Conservation (phyloP, 306 rosid species). For the Prunus kanzakura region DNA sequence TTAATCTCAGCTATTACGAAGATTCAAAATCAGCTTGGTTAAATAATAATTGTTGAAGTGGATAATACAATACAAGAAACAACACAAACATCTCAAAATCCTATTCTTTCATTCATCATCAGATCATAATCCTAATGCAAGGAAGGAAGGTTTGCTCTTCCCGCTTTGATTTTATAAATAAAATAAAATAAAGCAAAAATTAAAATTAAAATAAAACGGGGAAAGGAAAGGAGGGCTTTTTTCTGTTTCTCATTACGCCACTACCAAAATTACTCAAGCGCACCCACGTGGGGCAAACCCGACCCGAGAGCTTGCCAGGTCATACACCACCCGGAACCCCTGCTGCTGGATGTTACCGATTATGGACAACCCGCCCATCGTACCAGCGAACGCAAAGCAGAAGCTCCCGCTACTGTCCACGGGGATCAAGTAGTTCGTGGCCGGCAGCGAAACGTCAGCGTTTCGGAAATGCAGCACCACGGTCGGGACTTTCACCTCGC, state of each 20-base stretch:
- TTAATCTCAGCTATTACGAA: too few species aligned
- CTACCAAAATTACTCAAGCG: constrained; percentile 21
- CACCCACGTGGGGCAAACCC: constrained; percentile 90
- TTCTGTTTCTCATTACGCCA: not conserved
- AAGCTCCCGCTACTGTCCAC: constrained; percentile 77
- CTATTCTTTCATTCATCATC: not conserved
- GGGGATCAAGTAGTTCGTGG: constrained; percentile 77
- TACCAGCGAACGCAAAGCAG: constrained; percentile 95
- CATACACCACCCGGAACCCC: constrained; percentile 83
- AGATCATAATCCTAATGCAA: not conserved
- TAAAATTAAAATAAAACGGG: not conserved
- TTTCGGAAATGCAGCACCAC: constrained; percentile 80
- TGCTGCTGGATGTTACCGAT: constrained; percentile 96
- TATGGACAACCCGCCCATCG: constrained; percentile 78
- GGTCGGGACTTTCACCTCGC: constrained; percentile 83
- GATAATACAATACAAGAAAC: not conserved
- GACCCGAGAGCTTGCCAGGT: constrained; percentile 68
- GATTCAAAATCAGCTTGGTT: too few species aligned
- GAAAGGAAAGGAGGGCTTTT: constrained; percentile 3
- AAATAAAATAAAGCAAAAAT: too few species aligned
- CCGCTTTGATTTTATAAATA: not conserved
- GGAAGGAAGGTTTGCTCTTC: not conserved
- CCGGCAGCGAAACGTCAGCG: constrained; percentile 75
- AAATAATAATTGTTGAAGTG: not conserved
- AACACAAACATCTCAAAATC: not conserved